Conservation (phyloP, 495 filamentous ascomycete genomes). For the Acidiella bohemica region DNA sequence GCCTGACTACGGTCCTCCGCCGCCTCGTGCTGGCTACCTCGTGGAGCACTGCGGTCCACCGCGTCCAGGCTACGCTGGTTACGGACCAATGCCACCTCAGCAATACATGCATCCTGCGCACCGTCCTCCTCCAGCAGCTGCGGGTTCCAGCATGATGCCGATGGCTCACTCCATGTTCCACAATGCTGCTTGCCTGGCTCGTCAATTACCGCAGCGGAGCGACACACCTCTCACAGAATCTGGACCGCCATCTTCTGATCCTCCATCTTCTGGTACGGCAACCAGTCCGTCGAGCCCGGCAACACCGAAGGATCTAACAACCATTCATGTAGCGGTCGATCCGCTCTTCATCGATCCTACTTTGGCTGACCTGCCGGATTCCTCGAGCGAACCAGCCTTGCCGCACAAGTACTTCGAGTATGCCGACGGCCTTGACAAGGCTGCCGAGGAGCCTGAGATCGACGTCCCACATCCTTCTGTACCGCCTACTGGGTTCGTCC, state of each 20-base stretch:
- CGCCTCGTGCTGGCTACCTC: neutral
- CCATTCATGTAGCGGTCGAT: slow-evolving; percentile 22
- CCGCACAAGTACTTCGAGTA: slow-evolving; percentile 16
- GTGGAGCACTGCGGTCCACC: slow-evolving; percentile 8
- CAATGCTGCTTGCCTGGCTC: slow-evolving; percentile 19
- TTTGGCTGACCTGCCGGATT: slow-evolving; percentile 12
- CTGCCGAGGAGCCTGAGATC: slow-evolving; percentile 9
- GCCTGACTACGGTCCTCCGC: neutral
- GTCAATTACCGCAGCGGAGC: slow-evolving; percentile 16
- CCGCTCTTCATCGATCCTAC: slow-evolving; percentile 17
- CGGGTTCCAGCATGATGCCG: slow-evolving; percentile 1
- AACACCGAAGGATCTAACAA: slow-evolving; percentile 21
- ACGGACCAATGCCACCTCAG: slow-evolving; percentile 10
- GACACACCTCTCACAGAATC: slow-evolving; percentile 19
- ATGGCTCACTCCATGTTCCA: slow-evolving; percentile 20
- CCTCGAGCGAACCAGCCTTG: slow-evolving; percentile 16
- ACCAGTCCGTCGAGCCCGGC: slow-evolving; percentile 19
- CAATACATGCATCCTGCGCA: slow-evolving; percentile 1
- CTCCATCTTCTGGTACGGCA: slow-evolving; percentile 21
- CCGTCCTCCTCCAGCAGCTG: slow-evolving; percentile 8
- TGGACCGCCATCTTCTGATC: slow-evolving; percentile 24
- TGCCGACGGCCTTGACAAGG: slow-evolving; percentile 15
- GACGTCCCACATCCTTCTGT: slow-evolving; percentile 15
- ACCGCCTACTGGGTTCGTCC: slow-evolving; percentile 21
- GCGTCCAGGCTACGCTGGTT: slow-evolving; percentile 7